phyloP scores from a whole-genome alignment of 192 early-diverging fungal species.

The Gonapodya sp. region DNA sequence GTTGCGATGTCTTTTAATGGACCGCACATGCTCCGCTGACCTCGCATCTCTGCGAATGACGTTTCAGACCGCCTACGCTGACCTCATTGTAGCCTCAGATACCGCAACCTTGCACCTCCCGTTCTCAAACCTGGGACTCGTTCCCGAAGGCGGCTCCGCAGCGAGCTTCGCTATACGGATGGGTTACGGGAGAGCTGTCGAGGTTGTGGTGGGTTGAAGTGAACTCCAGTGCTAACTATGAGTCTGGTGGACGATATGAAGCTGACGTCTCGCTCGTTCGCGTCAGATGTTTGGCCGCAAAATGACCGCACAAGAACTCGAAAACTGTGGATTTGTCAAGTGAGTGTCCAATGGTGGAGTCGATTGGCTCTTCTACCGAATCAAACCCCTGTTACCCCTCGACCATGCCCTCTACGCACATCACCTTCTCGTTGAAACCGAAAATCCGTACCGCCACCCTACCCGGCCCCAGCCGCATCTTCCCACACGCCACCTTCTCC shows the following conservation, averaged over 20 bases:
- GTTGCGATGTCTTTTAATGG: background rate
- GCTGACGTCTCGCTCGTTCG: too few relatives aligned
- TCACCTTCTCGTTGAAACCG: too few relatives aligned
- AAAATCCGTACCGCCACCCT: background rate
- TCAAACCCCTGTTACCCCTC: too few relatives aligned
- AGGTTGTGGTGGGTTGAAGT: slow-evolving; percentile 4
- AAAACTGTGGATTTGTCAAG: slow-evolving; percentile 1
- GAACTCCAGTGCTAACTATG: background rate
- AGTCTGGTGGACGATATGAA: background rate
- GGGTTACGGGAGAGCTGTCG: background rate
- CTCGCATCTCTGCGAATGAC: too few relatives aligned
- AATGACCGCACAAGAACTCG: background rate
- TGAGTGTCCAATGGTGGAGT: background rate
- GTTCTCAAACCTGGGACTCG: background rate
- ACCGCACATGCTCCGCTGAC: too few relatives aligned
- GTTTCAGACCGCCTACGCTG: background rate
- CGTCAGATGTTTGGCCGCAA: slow-evolving; percentile 10
- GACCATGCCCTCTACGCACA: too few relatives aligned
- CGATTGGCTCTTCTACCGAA: too few relatives aligned
- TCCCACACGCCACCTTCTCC: slow-evolving; percentile 4
- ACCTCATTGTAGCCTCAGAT: background rate
- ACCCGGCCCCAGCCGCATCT: slow-evolving; percentile 2
- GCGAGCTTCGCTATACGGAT: background rate
- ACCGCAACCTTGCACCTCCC: background rate
- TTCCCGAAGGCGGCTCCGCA: slow-evolving; percentile 6